These are phyloP conservation scores for Fragaria iinumae DNA, from an alignment of 306 rosid species.

Conservation along the genomic window DNA sequence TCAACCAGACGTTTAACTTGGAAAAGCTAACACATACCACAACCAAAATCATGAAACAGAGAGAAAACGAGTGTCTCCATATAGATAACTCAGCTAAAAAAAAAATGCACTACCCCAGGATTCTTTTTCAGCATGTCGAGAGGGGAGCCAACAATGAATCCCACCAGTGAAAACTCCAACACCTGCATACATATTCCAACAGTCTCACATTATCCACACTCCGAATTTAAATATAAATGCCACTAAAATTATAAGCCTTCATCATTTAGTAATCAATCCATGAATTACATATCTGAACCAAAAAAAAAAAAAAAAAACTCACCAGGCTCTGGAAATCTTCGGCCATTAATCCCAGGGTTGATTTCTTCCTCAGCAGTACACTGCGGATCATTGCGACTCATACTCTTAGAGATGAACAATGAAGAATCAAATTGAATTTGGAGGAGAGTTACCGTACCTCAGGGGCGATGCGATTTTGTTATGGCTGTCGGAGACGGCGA, in stretches of 20 bases:
- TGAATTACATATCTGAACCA: too few relatives aligned
- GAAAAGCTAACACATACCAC: slow-evolving; percentile 34
- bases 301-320: slow-evolving; percentile 22
- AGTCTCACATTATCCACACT: too few relatives aligned
- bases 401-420: neutral
- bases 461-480: slow-evolving; percentile 70
- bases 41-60: neutral
- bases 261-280: neutral
- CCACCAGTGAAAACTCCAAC: slow-evolving; percentile 55
- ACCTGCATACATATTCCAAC: slow-evolving; percentile 44
- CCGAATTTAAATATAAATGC: too few relatives aligned
- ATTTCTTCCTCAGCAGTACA: slow-evolving; percentile 68
- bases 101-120: slow-evolving; percentile 53
- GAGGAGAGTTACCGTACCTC: slow-evolving; percentile 30
- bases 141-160: slow-evolving; percentile 73
- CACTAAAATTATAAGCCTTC: too few relatives aligned
- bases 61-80: neutral
- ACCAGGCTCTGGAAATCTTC: slow-evolving; percentile 63
- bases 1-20: slow-evolving; percentile 61
- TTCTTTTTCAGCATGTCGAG: slow-evolving; percentile 3
- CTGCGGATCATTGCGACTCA: slow-evolving; percentile 31
- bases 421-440: neutral
- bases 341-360: slow-evolving; percentile 50
- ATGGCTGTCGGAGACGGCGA: slow-evolving; percentile 60
- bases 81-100: slow-evolving; percentile 17